These are phyloP conservation scores for Starmerella potacharoeniae DNA, from an alignment of 805 yeast species.

Conservation along the genomic window DNA sequence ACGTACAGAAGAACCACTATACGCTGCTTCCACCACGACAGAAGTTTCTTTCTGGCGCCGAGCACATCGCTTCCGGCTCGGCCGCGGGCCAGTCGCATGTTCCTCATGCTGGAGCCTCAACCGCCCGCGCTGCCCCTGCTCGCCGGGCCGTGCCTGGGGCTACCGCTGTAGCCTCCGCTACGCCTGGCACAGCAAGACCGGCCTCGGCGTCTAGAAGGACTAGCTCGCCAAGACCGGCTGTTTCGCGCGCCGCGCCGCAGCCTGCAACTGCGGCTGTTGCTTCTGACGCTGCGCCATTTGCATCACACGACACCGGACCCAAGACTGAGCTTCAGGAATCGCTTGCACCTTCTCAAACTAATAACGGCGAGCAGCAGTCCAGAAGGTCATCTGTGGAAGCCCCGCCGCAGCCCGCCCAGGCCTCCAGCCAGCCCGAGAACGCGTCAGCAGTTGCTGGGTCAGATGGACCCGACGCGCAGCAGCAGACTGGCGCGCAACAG, in stretches of 20 bases:
- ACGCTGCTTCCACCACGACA: conserved; percentile 17
- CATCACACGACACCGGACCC: not conserved
- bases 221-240: not conserved
- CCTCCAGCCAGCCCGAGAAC: not conserved
- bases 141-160: not conserved
- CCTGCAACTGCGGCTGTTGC: not conserved
- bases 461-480: not conserved
- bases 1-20: conserved; percentile 46
- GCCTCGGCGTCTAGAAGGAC: not conserved
- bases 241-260: not conserved
- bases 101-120: not conserved
- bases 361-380: not conserved
- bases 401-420: not conserved
- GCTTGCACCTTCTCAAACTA: not conserved
- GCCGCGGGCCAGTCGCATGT: not conserved
- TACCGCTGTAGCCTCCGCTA: not conserved
- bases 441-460: not conserved
- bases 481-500: not conserved
- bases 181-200: not conserved
- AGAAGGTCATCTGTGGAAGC: not conserved
- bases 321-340: not conserved
- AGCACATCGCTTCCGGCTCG: not conserved
- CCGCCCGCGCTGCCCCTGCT: not conserved
- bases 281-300: not conserved
- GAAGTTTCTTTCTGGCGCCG: not conserved